phyloP scores from a whole-genome alignment of 2,329 filamentous ascomycete genomes.

The Reticulascus tulasneorum region DNA sequence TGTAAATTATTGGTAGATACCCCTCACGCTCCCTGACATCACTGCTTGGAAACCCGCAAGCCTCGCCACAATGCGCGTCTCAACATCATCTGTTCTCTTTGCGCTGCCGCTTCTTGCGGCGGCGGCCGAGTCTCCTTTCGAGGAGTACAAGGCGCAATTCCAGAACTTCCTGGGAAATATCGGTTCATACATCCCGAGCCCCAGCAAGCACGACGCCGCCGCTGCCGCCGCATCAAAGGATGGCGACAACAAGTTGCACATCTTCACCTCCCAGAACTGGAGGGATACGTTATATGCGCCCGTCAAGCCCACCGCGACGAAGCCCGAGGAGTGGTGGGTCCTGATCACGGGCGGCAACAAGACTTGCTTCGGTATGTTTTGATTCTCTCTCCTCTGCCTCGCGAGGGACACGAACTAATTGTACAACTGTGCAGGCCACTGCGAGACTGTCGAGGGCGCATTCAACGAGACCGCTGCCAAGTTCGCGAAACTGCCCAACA shows the following conservation, averaged over 20 bases:
- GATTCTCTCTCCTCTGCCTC: no score
- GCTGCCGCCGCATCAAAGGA: slow-evolving; percentile 36
- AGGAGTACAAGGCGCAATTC: slow-evolving; percentile 60
- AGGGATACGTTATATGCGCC: slow-evolving; percentile 61
- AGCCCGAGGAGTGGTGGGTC: slow-evolving; percentile 73
- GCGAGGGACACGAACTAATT: slow-evolving; percentile 16
- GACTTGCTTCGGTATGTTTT: slow-evolving; percentile 62
- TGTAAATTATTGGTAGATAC: slow-evolving; percentile 5
- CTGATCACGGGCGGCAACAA: slow-evolving; percentile 72
- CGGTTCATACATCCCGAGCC: slow-evolving; percentile 46
- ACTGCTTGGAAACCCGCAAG: slow-evolving; percentile 5
- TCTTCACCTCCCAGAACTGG: slow-evolving; percentile 67
- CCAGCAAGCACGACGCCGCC: slow-evolving; percentile 36
- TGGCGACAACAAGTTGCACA: slow-evolving; percentile 39
- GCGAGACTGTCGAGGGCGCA: slow-evolving; percentile 58
- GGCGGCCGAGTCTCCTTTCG: slow-evolving; percentile 47
- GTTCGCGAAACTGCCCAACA: slow-evolving; percentile 55
- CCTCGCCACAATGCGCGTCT: slow-evolving; percentile 53
- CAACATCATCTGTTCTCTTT: slow-evolving; percentile 44
- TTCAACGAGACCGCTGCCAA: slow-evolving; percentile 63
- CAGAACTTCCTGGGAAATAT: slow-evolving; percentile 61
- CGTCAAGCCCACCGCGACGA: slow-evolving; percentile 53
- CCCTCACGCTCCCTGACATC: slow-evolving; percentile 5
- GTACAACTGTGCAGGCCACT: slow-evolving; percentile 53
- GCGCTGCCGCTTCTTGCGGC: slow-evolving; percentile 53